A percentile compares a stretch with the other conserved stretches of the same genome.
Evolutionary conservation across 2,329 filamentous ascomycete genomes (phyloP).

Genomic region (Dactylellina leptospora): DNA sequence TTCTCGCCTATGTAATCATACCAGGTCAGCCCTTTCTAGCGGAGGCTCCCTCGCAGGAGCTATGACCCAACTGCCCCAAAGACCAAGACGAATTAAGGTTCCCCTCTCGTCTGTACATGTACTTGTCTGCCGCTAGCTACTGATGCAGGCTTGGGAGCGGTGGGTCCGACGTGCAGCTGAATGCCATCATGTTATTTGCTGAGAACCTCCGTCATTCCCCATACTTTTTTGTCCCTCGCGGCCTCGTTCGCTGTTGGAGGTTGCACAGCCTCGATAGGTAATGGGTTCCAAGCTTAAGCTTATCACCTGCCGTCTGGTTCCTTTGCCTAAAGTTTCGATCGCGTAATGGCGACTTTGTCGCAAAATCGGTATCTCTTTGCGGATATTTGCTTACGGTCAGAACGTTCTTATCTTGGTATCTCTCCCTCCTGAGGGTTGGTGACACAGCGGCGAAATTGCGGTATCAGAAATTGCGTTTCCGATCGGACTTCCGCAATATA

Average conservation of each 20-base stretch:
- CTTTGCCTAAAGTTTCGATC: slow-evolving; percentile 3
- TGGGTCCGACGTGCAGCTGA: not conserved
- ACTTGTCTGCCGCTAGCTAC: not conserved
- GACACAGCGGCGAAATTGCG: no score
- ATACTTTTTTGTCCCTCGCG: not conserved
- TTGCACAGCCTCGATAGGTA: slow-evolving; percentile 46
- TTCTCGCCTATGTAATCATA: slow-evolving; percentile 29
- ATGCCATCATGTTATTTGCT: not conserved
- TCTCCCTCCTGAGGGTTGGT: no score
- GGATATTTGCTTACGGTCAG: not conserved
- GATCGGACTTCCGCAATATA: no score
- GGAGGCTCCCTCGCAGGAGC: slow-evolving; percentile 22
- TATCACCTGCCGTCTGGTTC: slow-evolving; percentile 33
- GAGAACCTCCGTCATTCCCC: not conserved
- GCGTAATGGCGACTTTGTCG: no score
- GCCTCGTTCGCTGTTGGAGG: not conserved
- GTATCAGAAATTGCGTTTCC: no score
- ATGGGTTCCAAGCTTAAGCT: slow-evolving; percentile 9
- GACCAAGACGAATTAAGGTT: slow-evolving; percentile 6
- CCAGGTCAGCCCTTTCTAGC: slow-evolving; percentile 22
- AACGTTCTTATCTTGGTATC: no score
- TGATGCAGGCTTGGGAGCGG: not conserved
- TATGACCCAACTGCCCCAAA: slow-evolving; percentile 16
- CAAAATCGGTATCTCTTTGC: not conserved
- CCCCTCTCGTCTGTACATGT: not conserved